phyloP scores from a whole-genome alignment of 345 rosid genomes.

The Gossypium thurberi region DNA sequence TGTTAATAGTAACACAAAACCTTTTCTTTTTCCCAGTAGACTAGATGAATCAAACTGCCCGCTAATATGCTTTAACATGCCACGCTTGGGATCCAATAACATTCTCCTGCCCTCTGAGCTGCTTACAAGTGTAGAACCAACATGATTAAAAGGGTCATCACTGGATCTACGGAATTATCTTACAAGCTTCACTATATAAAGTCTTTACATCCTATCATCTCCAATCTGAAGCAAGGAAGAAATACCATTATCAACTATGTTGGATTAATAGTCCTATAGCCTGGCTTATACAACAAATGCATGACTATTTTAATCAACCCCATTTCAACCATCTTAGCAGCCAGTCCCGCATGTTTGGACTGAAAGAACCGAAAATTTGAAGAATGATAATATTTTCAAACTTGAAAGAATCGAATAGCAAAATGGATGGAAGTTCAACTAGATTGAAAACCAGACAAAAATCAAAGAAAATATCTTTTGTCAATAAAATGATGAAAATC shows the following conservation, averaged over 20 bases:
- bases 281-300: constrained; percentile 45
- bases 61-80: constrained; percentile 74
- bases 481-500: too few species aligned
- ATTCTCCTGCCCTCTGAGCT: constrained; percentile 73
- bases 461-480: too few species aligned
- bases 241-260: constrained; percentile 74
- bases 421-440: too few species aligned
- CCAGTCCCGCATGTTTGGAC: constrained; percentile 57
- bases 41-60: constrained; percentile 70
- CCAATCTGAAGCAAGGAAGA: constrained; percentile 68
- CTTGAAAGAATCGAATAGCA: too few species aligned
- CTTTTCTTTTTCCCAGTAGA: constrained; percentile 61
- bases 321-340: constrained; percentile 55
- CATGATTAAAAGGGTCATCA: constrained; percentile 83
- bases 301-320: constrained; percentile 55
- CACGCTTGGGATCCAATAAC: constrained; percentile 70
- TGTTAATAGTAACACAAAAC: constrained; percentile 77
- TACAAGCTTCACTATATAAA: constrained; percentile 77
- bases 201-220: constrained; percentile 71
- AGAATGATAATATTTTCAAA: too few species aligned
- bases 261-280: constrained; percentile 31
- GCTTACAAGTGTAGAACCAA: constrained; percentile 80
- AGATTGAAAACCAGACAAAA: too few species aligned
- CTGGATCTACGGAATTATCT: constrained; percentile 75
- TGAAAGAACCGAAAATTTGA: constrained; percentile 15